Evolutionary conservation across 164 flowering plant genomes (phyloP).

Genomic region (Paratinospora sagittata): DNA sequence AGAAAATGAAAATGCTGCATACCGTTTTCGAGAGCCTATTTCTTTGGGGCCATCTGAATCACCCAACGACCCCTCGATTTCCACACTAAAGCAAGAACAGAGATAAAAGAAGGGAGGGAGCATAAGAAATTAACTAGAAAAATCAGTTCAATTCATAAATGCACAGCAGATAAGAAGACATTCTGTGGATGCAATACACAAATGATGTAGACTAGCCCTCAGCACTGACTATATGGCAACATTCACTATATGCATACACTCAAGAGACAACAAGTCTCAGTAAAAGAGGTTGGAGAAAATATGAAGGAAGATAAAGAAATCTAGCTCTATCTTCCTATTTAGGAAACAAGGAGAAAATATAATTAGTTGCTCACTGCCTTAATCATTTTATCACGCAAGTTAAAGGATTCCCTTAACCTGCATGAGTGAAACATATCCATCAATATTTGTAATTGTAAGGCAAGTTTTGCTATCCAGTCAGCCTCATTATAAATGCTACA

Average conservation of each 20-base stretch:
- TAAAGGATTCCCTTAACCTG: too few species aligned
- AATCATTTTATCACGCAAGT: too few species aligned
- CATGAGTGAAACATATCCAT: too few species aligned
- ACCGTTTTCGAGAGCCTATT: slow-evolving; percentile 53
- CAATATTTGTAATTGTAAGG: too few species aligned
- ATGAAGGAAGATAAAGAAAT: background rate
- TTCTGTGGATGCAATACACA: background rate
- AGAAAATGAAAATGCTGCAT: slow-evolving; percentile 5
- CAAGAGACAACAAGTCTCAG: too few species aligned
- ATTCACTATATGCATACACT: too few species aligned
- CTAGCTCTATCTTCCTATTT: background rate
- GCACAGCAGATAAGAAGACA: background rate
- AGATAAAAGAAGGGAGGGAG: background rate
- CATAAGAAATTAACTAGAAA: background rate
- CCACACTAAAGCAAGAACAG: slow-evolving; percentile 32
- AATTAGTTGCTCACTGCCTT: too few species aligned
- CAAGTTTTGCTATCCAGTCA: too few species aligned
- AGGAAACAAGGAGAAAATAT: too few species aligned
- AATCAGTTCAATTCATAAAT: background rate
- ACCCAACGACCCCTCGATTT: slow-evolving; percentile 37
- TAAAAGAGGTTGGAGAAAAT: background rate
- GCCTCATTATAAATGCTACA: too few species aligned
- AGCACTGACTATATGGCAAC: background rate
- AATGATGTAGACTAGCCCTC: background rate
- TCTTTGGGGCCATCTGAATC: slow-evolving; percentile 40